These are phyloP conservation scores for Passalora sequoiae DNA, from an alignment of 2,329 filamentous ascomycete genomes.

Conservation along the genomic window DNA sequence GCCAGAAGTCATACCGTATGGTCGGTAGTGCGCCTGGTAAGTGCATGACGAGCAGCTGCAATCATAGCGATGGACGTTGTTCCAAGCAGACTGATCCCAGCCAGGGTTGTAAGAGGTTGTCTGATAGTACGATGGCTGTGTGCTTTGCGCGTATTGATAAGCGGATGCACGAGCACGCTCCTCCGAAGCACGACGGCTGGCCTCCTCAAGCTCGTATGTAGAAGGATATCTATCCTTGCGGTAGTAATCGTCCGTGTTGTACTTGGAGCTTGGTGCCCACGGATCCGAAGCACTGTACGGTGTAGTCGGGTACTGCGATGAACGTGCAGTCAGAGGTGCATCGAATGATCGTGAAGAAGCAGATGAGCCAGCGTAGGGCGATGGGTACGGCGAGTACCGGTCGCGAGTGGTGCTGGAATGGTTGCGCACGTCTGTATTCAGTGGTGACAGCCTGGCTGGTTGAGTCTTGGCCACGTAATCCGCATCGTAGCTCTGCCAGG, in stretches of 20 bases:
- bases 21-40: slow-evolving; percentile 33
- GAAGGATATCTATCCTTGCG: slow-evolving; percentile 30
- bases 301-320: slow-evolving; percentile 31
- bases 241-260: slow-evolving; percentile 32
- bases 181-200: slow-evolving; percentile 29
- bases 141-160: slow-evolving; percentile 27
- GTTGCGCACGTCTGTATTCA: slow-evolving; percentile 60
- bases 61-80: slow-evolving; percentile 31
- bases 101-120: slow-evolving; percentile 27
- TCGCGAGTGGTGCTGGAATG: slow-evolving; percentile 44
- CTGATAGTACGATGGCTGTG: slow-evolving; percentile 28
- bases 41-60: slow-evolving; percentile 33
- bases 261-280: slow-evolving; percentile 28
- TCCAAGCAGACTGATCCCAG: slow-evolving; percentile 34
- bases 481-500: slow-evolving; percentile 61
- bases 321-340: slow-evolving; percentile 28
- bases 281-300: slow-evolving; percentile 32
- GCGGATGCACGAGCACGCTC: slow-evolving; percentile 31
- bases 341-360: slow-evolving; percentile 23
- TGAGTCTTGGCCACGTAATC: slow-evolving; percentile 41
- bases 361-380: slow-evolving; percentile 30
- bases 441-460: slow-evolving; percentile 51
- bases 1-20: slow-evolving; percentile 30
- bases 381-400: slow-evolving; percentile 35
- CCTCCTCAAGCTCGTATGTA: slow-evolving; percentile 32